Evolutionary conservation across 208 protist species (phyloP).

Genomic region (Trypanosoma platydactyli): DNA sequence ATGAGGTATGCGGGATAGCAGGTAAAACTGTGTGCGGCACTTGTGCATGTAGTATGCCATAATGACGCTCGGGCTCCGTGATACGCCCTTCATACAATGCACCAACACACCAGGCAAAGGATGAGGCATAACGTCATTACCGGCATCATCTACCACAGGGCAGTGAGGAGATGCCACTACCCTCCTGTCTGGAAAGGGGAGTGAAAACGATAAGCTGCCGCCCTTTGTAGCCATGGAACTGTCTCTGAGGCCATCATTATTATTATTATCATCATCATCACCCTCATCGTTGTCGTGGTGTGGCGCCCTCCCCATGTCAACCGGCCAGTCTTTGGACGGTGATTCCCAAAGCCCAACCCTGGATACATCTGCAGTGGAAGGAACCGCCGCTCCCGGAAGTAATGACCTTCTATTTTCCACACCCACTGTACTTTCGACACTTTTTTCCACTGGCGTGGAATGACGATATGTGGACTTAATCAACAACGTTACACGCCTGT

Average conservation of each 20-base stretch:
- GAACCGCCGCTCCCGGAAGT: background rate
- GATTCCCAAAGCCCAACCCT: background rate
- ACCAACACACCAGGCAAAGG: slow-evolving; percentile 57
- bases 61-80: slow-evolving; percentile 73
- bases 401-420: background rate
- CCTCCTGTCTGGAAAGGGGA: background rate
- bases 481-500: background rate
- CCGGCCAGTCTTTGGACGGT: slow-evolving; percentile 1
- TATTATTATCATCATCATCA: background rate
- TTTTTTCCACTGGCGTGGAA: background rate
- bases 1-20: slow-evolving; percentile 3
- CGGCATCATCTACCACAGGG: too few species aligned
- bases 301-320: background rate
- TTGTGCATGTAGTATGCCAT: slow-evolving; percentile 54
- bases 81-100: slow-evolving; percentile 78
- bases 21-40: slow-evolving; percentile 20
- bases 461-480: background rate
- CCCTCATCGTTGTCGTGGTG: background rate
- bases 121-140: background rate
- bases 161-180: background rate
- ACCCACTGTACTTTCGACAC: background rate
- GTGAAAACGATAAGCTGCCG: background rate
- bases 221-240: background rate
- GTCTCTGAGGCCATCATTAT: background rate
- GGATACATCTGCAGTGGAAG: background rate